Evolutionary conservation across 106 monocot genomes (phyloP).

Genomic region (Alisma plantagoaquatica): DNA sequence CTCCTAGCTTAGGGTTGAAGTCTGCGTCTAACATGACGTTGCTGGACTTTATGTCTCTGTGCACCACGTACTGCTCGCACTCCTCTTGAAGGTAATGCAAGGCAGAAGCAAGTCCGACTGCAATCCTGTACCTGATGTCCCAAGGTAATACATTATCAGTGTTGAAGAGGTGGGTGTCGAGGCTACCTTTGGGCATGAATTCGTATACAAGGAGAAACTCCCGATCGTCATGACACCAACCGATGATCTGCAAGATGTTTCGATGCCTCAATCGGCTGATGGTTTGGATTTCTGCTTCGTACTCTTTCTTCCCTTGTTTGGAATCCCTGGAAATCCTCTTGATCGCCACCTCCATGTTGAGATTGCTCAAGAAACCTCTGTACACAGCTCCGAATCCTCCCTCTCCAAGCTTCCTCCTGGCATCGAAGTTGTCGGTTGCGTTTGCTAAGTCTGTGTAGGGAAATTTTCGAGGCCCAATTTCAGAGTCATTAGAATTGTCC

Average conservation of each 20-base stretch:
- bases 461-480: conserved; percentile 7
- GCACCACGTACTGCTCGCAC: conserved; percentile 15
- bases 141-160: background rate
- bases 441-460: background rate
- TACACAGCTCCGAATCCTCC: conserved; percentile 10
- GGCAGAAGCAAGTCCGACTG: background rate
- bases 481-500: too few relatives aligned
- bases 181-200: conserved; percentile 6
- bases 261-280: conserved; percentile 5
- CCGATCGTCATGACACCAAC: conserved; percentile 3
- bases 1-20: conserved; percentile 21
- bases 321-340: conserved; percentile 1
- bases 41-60: conserved; percentile 19
- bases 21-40: conserved; percentile 9
- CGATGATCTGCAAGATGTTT: conserved; percentile 4
- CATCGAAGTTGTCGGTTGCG: conserved; percentile 8
- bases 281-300: conserved; percentile 1
- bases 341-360: conserved; percentile 1
- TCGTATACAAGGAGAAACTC: conserved; percentile 9
- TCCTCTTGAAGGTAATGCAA: conserved; percentile 7
- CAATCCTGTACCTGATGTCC: conserved; percentile 2
- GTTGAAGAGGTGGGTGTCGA: conserved; percentile 18
- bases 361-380: background rate
- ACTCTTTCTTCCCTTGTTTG: background rate
- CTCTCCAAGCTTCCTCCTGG: conserved; percentile 2